Base-by-base conservation (phyloP, 148 eudicot species). In the Camellia japonica region DNA sequence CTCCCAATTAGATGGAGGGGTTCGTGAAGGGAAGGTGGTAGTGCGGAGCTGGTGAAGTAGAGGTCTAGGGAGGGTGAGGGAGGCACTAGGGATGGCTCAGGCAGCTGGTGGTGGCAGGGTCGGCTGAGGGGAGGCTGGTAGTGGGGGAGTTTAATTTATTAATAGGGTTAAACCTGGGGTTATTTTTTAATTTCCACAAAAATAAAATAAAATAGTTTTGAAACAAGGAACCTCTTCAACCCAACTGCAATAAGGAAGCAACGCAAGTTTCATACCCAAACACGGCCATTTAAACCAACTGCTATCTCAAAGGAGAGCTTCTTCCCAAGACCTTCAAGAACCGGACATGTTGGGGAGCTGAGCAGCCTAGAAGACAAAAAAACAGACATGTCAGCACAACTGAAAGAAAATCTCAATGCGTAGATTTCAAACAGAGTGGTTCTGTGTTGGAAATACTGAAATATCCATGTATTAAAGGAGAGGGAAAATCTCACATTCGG, bases 281-380 rank as follows among this genome's bases (percentile, higher is more conserved):
- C 92, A 81, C 98, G 94, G 72, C 97, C 99, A 73, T 97, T 97
- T 78, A 91, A 78, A 74, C 99, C 98, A 79, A 91, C 92, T 4
- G 99, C 99, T 76, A 88, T 92, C 90, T 97, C 99, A 70, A 94
- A 97, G 14, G 97, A 87, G 60, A 97, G 88, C 86, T 92, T 94
- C 88, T 94, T 94, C 58, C 99, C 99, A 67, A 97, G 90, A 75
- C 84, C 90, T 76, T 94, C 98, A 71, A 94, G 95, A 82, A 91
- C 85, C 6, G 98, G 98, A 81, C 97, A 91, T 76, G 97, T 63
- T 42, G 99, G 98, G 18, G 93, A 84, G 81, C 90, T 91, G 77
- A 97, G 85, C 80, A 97, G 83, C 94, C 99, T 94, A 77, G 54
- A 79, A 56, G 85, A 7, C 19, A 10, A 58, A 30, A 73, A 54